A percentile compares a stretch with the other conserved stretches of the same genome.
These are phyloP conservation scores for Fomitopsis pulvina DNA, from an alignment of 768 basidiomycete species.

Conservation along the genomic window DNA sequence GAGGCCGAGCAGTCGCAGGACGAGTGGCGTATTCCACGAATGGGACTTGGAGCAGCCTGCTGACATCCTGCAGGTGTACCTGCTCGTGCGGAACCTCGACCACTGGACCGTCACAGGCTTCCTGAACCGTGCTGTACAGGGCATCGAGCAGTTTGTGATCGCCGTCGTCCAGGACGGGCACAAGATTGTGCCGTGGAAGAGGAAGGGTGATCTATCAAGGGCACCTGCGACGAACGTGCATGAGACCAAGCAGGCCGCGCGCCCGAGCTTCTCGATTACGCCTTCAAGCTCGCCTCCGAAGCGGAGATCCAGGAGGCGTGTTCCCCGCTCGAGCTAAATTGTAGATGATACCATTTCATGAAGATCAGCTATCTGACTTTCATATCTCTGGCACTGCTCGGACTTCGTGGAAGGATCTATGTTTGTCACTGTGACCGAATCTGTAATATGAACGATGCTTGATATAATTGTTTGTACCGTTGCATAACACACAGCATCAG, in stretches of 20 bases:
- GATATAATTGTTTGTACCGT: no score
- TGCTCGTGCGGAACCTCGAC: conserved; percentile 48
- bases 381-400: neutral
- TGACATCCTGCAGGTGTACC: conserved; percentile 43
- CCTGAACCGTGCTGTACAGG: conserved; percentile 30
- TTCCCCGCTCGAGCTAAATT: neutral
- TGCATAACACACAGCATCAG: no score
- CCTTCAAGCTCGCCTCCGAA: conserved; percentile 1
- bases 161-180: conserved; percentile 27
- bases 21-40: conserved; percentile 33
- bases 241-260: neutral
- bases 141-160: conserved; percentile 30
- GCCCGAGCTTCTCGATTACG: neutral
- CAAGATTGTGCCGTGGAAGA: conserved; percentile 42
- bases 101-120: conserved; percentile 42
- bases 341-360: neutral
- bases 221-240: neutral
- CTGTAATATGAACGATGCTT: no score
- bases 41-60: conserved; percentile 40
- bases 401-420: neutral
- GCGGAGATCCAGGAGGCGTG: conserved; percentile 7
- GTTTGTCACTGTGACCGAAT: neutral
- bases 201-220: conserved; percentile 23
- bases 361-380: neutral
- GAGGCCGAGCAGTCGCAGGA: conserved; percentile 11